Conservation (phyloP, 257 asterid genomes). For the Solanum chiquidenum region DNA sequence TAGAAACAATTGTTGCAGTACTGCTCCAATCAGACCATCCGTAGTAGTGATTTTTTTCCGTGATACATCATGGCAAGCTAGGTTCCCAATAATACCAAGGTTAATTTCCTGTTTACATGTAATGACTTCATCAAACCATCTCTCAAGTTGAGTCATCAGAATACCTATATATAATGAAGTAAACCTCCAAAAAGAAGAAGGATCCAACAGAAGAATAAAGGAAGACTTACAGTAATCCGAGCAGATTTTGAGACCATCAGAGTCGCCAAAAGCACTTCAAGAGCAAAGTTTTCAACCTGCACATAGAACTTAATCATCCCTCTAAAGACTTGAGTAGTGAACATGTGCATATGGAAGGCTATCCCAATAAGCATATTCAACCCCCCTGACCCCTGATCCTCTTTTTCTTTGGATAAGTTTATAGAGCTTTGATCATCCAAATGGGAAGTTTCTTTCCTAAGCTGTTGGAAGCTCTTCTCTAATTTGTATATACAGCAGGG, state of each 20-base stretch:
- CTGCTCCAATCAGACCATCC: conserved; percentile 48
- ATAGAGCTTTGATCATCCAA: neutral
- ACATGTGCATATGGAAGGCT: neutral
- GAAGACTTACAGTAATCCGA: conserved; percentile 52
- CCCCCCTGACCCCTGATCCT: neutral
- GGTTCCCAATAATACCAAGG: conserved; percentile 89
- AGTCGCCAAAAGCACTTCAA: conserved; percentile 83
- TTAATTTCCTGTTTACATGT: conserved; percentile 67
- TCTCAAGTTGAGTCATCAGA: neutral
- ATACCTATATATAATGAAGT: neutral
- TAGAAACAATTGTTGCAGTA: conserved; percentile 59
- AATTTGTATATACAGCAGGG: neutral
- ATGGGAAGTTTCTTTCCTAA: neutral
- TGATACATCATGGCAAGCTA: conserved; percentile 79
- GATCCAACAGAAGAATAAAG: conserved; percentile 1
- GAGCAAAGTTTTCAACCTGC: conserved; percentile 77
- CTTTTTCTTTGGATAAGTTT: neutral
- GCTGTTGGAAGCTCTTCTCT: neutral
- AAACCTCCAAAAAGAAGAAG: neutral
- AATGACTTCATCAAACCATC: conserved; percentile 1
- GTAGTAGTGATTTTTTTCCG: conserved; percentile 42
- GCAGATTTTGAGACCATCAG: conserved; percentile 52
- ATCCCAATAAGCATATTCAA: neutral
- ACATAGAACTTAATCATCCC: neutral
- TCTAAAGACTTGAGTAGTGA: neutral